These are phyloP conservation scores for Acer negundo DNA, from an alignment of 345 rosid species.

Conservation along the genomic window DNA sequence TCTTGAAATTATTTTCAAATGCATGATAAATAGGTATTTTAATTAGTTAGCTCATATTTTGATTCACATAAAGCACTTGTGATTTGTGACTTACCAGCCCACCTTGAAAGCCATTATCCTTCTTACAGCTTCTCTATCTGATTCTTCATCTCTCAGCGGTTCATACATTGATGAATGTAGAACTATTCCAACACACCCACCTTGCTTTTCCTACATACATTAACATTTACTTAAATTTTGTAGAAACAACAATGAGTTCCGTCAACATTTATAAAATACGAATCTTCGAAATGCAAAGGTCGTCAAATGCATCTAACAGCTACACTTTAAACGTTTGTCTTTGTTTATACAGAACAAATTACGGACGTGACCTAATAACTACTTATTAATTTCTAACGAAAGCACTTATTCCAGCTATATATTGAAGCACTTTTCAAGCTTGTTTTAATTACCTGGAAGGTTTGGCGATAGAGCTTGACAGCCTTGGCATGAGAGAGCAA, in stretches of 20 bases:
- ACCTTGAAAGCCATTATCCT: slow-evolving; percentile 33
- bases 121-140: slow-evolving; percentile 36
- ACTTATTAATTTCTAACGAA: too few relatives aligned
- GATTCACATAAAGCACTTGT: background rate
- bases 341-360: too few relatives aligned
- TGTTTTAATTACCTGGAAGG: slow-evolving; percentile 30
- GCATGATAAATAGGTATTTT: too few relatives aligned
- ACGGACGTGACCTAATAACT: too few relatives aligned
- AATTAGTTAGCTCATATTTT: too few relatives aligned
- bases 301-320: too few relatives aligned
- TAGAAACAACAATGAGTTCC: background rate
- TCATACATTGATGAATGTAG: slow-evolving; percentile 32
- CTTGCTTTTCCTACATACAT: slow-evolving; percentile 37
- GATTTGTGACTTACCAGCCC: slow-evolving; percentile 31
- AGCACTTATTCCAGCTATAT: background rate
- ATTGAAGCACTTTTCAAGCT: background rate
- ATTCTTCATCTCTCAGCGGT: slow-evolving; percentile 36
- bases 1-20: too few relatives aligned
- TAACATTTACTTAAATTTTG: background rate
- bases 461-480: slow-evolving; percentile 36
- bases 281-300: too few relatives aligned
- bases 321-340: too few relatives aligned
- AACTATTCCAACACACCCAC: slow-evolving; percentile 41
- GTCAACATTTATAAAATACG: background rate
- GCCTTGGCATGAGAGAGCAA: slow-evolving; percentile 45